Percentiles rank a stretch among this genome's conserved stretches.
These are phyloP conservation scores for Telfairia occidentalis DNA, from an alignment of 331 rosid species.

Conservation along the genomic window DNA sequence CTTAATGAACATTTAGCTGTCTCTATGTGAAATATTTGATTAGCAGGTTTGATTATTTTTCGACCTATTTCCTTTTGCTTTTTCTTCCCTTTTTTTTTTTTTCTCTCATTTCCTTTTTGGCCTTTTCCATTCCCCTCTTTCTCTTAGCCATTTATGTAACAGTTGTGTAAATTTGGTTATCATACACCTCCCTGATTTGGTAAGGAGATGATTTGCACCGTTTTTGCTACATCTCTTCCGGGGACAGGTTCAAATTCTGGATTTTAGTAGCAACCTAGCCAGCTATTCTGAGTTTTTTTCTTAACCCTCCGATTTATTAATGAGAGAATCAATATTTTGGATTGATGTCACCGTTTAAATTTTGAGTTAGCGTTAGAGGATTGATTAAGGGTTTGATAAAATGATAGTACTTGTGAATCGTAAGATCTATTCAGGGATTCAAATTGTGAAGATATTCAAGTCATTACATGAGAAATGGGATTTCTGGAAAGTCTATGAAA, in stretches of 20 bases:
- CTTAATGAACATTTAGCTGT: conserved; percentile 3
- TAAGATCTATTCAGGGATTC: not conserved
- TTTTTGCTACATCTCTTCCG: conserved; percentile 3
- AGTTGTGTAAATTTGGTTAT: conserved; percentile 12
- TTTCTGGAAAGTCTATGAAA: too few relatives aligned
- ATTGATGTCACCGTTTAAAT: not conserved
- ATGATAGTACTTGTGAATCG: not conserved
- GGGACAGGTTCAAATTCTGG: not conserved
- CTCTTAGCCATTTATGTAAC: conserved; percentile 7
- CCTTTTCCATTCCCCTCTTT: not conserved
- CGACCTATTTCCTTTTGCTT: not conserved
- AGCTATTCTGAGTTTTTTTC: not conserved
- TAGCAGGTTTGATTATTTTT: conserved; percentile 12
- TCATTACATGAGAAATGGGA: too few relatives aligned
- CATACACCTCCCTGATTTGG: not conserved
- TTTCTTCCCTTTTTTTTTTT: conserved; percentile 6
- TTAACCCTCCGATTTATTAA: not conserved
- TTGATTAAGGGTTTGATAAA: not conserved
- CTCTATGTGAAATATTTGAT: conserved; percentile 29
- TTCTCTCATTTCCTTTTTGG: not conserved
- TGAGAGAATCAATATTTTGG: not conserved
- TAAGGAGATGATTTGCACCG: not conserved
- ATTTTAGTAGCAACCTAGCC: not conserved
- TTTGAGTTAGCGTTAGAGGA: not conserved
- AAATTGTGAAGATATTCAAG: too few relatives aligned